A percentile compares a stretch with the other conserved stretches of the same genome.
phyloP scores from a whole-genome alignment of 2,329 filamentous ascomycete genomes.

The Monosporascus sp. region DNA sequence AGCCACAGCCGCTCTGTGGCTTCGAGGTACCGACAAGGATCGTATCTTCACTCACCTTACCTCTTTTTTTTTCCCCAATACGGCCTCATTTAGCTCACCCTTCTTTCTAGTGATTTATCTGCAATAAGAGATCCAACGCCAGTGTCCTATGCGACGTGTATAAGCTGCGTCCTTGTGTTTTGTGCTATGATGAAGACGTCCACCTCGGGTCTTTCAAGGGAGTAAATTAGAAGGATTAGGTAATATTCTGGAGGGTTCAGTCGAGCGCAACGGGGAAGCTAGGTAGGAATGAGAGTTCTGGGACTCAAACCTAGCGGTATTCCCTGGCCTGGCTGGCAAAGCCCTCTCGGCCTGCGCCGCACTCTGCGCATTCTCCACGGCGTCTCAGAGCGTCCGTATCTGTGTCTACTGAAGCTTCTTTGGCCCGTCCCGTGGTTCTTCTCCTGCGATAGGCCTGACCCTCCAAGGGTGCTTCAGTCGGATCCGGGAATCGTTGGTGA shows the following conservation, averaged over 20 bases:
- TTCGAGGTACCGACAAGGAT: too few relatives aligned
- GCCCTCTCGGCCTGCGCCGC: background rate
- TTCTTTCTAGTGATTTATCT: background rate
- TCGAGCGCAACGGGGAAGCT: background rate
- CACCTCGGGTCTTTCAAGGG: background rate
- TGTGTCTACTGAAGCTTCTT: background rate
- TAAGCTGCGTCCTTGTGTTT: background rate
- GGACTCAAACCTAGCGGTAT: background rate
- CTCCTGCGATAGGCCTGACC: background rate
- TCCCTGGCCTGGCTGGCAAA: background rate
- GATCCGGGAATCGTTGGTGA: background rate
- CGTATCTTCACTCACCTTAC: background rate
- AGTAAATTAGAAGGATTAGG: background rate
- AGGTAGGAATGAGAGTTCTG: background rate
- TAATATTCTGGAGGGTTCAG: background rate
- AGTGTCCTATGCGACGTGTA: background rate
- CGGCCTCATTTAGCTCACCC: background rate
- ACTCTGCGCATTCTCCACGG: background rate
- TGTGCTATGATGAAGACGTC: background rate
- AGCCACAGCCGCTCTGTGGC: too few relatives aligned
- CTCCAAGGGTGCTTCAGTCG: conserved; percentile 1
- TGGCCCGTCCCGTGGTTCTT: conserved; percentile 8
- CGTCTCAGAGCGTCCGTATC: background rate
- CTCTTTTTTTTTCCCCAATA: background rate
- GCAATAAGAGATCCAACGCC: background rate